These are phyloP conservation scores for Ceratobasidium sp. DNA, from an alignment of 1,284 basidiomycete species.

Conservation along the genomic window DNA sequence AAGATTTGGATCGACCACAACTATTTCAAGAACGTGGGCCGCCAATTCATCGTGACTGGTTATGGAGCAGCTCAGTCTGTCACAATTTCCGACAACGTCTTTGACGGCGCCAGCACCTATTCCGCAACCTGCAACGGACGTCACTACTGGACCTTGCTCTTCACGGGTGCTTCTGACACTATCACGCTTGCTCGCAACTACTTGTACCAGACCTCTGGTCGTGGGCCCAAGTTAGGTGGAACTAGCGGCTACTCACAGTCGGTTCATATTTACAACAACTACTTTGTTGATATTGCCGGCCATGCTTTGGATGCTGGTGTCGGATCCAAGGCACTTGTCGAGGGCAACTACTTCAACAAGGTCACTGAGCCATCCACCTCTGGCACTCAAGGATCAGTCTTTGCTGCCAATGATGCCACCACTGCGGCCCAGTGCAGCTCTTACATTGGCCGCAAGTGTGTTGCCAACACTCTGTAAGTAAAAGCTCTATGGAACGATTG, in stretches of 20 bases:
- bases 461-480: slow-evolving; percentile 7
- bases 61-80: slow-evolving; percentile 17
- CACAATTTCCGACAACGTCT: slow-evolving; percentile 36
- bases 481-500: background rate
- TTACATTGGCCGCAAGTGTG: slow-evolving; percentile 9
- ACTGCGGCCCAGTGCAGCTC: slow-evolving; percentile 10
- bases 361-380: slow-evolving; percentile 8
- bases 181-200: slow-evolving; percentile 26
- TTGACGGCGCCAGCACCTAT: slow-evolving; percentile 38
- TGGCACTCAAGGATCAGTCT: slow-evolving; percentile 2
- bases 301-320: slow-evolving; percentile 26
- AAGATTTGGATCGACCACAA: slow-evolving; percentile 47
- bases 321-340: slow-evolving; percentile 8
- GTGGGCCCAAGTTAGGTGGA: slow-evolving; percentile 17
- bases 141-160: slow-evolving; percentile 9
- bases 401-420: slow-evolving; percentile 1
- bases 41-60: slow-evolving; percentile 36
- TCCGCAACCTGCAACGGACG: slow-evolving; percentile 12
- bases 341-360: slow-evolving; percentile 29
- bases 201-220: slow-evolving; percentile 20
- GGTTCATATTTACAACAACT: slow-evolving; percentile 31
- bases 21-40: slow-evolving; percentile 36
- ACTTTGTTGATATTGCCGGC: slow-evolving; percentile 16
- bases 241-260: slow-evolving; percentile 16
- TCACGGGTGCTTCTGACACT: slow-evolving; percentile 8